phyloP scores from a whole-genome alignment of 1,139 yeast species.

The Yamadazyma aaseri region DNA sequence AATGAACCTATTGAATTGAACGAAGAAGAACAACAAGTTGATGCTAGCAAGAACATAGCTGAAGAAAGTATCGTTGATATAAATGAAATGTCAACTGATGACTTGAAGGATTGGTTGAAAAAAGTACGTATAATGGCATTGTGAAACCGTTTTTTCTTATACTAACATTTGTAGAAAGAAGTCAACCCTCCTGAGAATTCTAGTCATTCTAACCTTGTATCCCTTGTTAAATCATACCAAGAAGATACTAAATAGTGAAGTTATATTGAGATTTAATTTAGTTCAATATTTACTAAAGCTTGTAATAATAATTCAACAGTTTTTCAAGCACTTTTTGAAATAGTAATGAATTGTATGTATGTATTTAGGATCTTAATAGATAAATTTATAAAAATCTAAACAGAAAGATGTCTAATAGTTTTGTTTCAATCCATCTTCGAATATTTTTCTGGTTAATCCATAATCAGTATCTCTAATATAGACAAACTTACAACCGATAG shows the following conservation, averaged over 20 bases:
- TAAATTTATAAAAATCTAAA: not conserved
- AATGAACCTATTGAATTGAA: conserved; percentile 26
- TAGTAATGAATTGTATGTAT: too few species aligned
- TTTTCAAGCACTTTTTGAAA: not conserved
- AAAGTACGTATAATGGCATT: conserved; percentile 39
- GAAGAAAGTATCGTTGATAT: conserved; percentile 26
- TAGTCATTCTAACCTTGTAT: conserved; percentile 45
- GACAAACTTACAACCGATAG: conserved; percentile 60
- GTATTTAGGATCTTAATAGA: too few species aligned
- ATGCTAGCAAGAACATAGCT: conserved; percentile 11
- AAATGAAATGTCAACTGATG: conserved; percentile 39
- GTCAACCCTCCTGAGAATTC: conserved; percentile 48
- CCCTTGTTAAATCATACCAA: conserved; percentile 47
- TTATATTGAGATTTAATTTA: conserved; percentile 18
- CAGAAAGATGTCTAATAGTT: conserved; percentile 3
- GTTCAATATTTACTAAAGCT: conserved; percentile 18
- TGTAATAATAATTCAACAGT: conserved; percentile 6
- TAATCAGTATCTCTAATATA: conserved; percentile 41
- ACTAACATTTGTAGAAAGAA: conserved; percentile 45
- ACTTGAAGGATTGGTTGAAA: conserved; percentile 35
- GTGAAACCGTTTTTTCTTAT: too few species aligned
- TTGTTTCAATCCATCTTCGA: conserved; percentile 38
- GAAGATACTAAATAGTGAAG: conserved; percentile 24
- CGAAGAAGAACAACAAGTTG: conserved; percentile 6
- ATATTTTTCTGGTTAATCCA: conserved; percentile 53